Percentiles rank a stretch among this genome's conserved stretches.
phyloP scores from a whole-genome alignment of 2,329 filamentous ascomycete genomes.

The Hymenoscyphus occultus region DNA sequence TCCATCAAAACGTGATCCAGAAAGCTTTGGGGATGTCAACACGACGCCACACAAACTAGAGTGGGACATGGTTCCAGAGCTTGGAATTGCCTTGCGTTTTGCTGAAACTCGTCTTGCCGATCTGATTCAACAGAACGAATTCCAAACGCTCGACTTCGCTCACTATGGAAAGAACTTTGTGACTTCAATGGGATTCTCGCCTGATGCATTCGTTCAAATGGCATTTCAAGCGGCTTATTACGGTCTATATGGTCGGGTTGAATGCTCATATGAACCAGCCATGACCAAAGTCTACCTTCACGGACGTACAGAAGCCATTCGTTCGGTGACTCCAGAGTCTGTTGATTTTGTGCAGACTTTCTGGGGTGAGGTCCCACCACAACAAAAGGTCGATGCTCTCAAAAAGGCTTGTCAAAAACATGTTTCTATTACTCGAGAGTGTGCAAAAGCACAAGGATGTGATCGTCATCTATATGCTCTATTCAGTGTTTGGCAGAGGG shows the following conservation, averaged over 20 bases:
- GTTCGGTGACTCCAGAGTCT: slow-evolving; percentile 78
- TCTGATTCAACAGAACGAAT: slow-evolving; percentile 94
- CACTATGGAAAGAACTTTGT: slow-evolving; percentile 97
- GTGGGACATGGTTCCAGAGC: slow-evolving; percentile 94
- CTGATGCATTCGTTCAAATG: slow-evolving; percentile 98
- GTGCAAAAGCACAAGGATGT: slow-evolving; percentile 84
- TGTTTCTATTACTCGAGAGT: slow-evolving; percentile 74
- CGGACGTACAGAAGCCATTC: slow-evolving; percentile 89
- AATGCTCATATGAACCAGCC: slow-evolving; percentile 95
- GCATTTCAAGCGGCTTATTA: slow-evolving; percentile 98
- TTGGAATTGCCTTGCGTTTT: slow-evolving; percentile 87
- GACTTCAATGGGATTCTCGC: slow-evolving; percentile 93
- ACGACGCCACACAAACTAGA: slow-evolving; percentile 94
- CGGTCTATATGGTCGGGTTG: slow-evolving; percentile 87
- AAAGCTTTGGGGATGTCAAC: slow-evolving; percentile 88
- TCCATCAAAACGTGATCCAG: slow-evolving; percentile 85
- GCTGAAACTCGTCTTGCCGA: slow-evolving; percentile 93
- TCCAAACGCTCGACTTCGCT: slow-evolving; percentile 83
- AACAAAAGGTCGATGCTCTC: slow-evolving; percentile 81
- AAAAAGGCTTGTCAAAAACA: slow-evolving; percentile 82
- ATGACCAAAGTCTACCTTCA: slow-evolving; percentile 97
- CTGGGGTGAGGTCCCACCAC: slow-evolving; percentile 84
- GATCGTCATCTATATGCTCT: slow-evolving; percentile 92
- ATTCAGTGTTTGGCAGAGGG: slow-evolving; percentile 91
- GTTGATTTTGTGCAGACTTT: slow-evolving; percentile 90